Evolutionary conservation across 1,139 yeast species (phyloP), one percentile per base, ranked within the genome.

Genomic region (Yamadazyma atmosphaerica): DNA sequence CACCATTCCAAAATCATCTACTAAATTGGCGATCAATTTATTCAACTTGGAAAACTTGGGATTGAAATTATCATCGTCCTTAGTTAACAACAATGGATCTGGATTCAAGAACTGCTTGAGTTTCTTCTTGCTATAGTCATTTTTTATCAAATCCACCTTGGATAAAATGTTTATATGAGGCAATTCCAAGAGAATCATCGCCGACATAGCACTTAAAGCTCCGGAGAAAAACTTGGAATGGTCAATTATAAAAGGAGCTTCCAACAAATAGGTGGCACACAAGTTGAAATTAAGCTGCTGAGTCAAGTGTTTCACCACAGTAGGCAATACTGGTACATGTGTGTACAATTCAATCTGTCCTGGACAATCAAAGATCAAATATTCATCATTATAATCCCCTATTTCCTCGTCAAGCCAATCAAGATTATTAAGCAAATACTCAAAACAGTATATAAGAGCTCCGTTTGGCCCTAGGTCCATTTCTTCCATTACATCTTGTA

Each of bases 1-100:
- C 3, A 92, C 98, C 99, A 92, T 92, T 7, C 98, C 98, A 61
- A 92, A 92, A 56, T 94, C 99, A 58, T 94, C 98, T 25, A 87
- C 90, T 50, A 92, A 70, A 47, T 85, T 81, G 1, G 97, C 97
- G 50, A 92, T 89, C 21, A 92, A 76, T 50, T 77, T 77, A 58
- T 88, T 92, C 44, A 92, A 73, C 45, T 72, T 79, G 32, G 83
- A 76, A 54, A 81, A 92, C 53, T 77, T 83, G 24, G 96, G 95
- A 60, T 89, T 92, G 32, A 58, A 50, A 8, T 30, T 29, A 35
- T 65, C 63, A 37, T 65, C 63, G 34, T 63, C 56, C 37, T 61
- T 51, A 10, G 79, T 78, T 33, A 61, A 50, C 46, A 94, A 60
- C 46, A 86, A 62, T 0, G 98, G 96, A 60, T 92, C 98, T 0